These are phyloP conservation scores for Paxillus ammoniavirescens DNA, from an alignment of 768 basidiomycete genomes.

Conservation along the genomic window DNA sequence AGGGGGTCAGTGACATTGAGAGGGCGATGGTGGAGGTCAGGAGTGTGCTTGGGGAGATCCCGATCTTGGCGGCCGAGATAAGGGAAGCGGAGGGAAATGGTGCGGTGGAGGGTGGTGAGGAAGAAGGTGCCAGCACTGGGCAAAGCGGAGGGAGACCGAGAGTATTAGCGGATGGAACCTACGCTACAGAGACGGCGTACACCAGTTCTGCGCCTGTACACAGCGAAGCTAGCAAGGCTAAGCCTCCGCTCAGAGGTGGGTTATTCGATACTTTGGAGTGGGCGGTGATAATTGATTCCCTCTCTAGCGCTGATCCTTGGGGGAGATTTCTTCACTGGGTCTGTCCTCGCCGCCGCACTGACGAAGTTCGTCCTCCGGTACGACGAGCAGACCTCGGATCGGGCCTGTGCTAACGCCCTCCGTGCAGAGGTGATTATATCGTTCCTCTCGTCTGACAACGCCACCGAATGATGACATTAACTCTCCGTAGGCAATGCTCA, in stretches of 20 bases:
- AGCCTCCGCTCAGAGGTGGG: slow-evolving; percentile 85
- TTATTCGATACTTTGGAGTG: neutral
- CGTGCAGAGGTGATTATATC: slow-evolving; percentile 70
- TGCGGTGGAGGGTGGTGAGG: slow-evolving; percentile 46
- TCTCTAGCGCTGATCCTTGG: slow-evolving; percentile 76
- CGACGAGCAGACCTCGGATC: slow-evolving; percentile 48
- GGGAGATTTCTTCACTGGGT: slow-evolving; percentile 96
- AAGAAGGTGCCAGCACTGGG: slow-evolving; percentile 35
- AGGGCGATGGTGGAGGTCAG: slow-evolving; percentile 75
- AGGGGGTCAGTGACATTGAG: slow-evolving; percentile 42
- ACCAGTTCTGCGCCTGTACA: slow-evolving; percentile 58
- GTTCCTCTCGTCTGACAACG: neutral
- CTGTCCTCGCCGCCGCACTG: slow-evolving; percentile 84
- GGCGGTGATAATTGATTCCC: neutral
- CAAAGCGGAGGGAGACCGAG: slow-evolving; percentile 55
- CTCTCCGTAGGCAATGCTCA: slow-evolving; percentile 76
- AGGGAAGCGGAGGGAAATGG: slow-evolving; percentile 62
- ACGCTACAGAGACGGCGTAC: slow-evolving; percentile 95
- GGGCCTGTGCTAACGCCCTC: slow-evolving; percentile 61
- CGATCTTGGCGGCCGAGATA: slow-evolving; percentile 91
- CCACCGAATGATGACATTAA: neutral
- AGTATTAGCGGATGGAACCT: slow-evolving; percentile 94
- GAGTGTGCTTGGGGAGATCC: slow-evolving; percentile 92
- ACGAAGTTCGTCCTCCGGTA: slow-evolving; percentile 89
- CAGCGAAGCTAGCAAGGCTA: slow-evolving; percentile 82